Conservation (phyloP, 306 rosid species). For the Gleditsia sinensis region DNA sequence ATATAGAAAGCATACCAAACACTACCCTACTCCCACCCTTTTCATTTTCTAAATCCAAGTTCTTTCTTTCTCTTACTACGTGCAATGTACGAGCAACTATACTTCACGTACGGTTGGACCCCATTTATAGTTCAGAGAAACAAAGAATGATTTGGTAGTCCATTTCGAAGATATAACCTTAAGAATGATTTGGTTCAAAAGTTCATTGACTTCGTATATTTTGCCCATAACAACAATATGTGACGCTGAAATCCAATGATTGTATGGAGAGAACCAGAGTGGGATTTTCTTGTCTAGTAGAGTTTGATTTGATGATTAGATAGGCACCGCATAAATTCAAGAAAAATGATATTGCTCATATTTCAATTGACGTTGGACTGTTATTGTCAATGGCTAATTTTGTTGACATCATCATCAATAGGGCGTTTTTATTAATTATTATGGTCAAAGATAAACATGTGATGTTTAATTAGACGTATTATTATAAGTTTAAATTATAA, state of each 20-base stretch:
- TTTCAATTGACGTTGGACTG: constrained; percentile 25
- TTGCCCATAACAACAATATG: background rate
- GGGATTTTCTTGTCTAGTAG: constrained; percentile 31
- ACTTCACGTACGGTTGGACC: constrained; percentile 19
- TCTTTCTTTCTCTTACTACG: background rate
- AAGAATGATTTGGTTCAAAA: constrained; percentile 15
- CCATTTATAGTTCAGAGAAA: background rate
- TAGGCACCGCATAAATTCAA: background rate
- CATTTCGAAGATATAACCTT: constrained; percentile 33
- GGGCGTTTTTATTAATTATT: too few relatives aligned
- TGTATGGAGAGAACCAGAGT: background rate
- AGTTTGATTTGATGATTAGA: background rate
- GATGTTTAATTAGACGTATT: too few relatives aligned
- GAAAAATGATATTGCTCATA: constrained; percentile 10
- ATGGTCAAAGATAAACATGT: too few relatives aligned
- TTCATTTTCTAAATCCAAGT: constrained; percentile 16
- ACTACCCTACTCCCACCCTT: background rate
- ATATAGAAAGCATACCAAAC: constrained; percentile 40
- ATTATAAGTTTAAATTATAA: too few relatives aligned
- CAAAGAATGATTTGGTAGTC: constrained; percentile 23
- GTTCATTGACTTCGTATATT: background rate
- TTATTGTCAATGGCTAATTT: constrained; percentile 29
- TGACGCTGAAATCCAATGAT: constrained; percentile 32
- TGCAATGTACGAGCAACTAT: constrained; percentile 28
- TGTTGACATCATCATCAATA: too few relatives aligned